Evolutionary conservation across 352 stramenopile species (phyloP), one percentile per base, ranked within the genome.

Genomic region (Phytophthora pluvialis): DNA sequence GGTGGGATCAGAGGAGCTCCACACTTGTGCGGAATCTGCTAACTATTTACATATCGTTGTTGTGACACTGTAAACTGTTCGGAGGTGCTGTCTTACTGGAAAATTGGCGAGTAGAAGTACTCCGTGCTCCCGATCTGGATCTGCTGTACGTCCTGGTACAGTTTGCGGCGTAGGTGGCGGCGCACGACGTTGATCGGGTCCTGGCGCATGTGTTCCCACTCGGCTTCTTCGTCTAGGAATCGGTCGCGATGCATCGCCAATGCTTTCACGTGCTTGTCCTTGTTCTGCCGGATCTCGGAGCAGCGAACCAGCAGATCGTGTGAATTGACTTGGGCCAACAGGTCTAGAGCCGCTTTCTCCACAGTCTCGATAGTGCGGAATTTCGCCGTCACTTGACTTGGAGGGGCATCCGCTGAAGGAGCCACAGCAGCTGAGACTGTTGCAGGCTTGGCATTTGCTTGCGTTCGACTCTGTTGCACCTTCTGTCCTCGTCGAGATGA

Each of bases 271-370:
- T 90, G 76, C 29, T 64, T 67, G 16, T 82, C 67, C 9, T 79
- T 77, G 42, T 83, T 66, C 52, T 89, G 80, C 1, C 80, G 83
- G 39, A 94, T 91, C 35, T 84, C 64, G 2, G 80, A 73, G 38
- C 83, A 92, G 0, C 77, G 75, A 29, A 94, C 73, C 0, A 94
- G 75, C 25, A 94, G 68, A 10, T 94, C 81, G 52, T 90, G 83
- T n/a, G 86, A 89, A 57, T 81, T 88, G 11, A 94, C 83, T 44
- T 70, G 52, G 0, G 48, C 53, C 29, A 94, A 65, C 1, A 70
- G 38, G 43, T 91, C 86, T 2, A 53, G 59, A 7, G 72, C 57
- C 1, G 82, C 85, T 28, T 77, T 66, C 35, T 91, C 85, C 8
- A 93, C 85, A 0, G 77, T 90, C 63, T 90, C 83, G 42, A 93